Evolutionary conservation across 768 basidiomycete species (phyloP).

Genomic region (Peribolospora baueri): DNA sequence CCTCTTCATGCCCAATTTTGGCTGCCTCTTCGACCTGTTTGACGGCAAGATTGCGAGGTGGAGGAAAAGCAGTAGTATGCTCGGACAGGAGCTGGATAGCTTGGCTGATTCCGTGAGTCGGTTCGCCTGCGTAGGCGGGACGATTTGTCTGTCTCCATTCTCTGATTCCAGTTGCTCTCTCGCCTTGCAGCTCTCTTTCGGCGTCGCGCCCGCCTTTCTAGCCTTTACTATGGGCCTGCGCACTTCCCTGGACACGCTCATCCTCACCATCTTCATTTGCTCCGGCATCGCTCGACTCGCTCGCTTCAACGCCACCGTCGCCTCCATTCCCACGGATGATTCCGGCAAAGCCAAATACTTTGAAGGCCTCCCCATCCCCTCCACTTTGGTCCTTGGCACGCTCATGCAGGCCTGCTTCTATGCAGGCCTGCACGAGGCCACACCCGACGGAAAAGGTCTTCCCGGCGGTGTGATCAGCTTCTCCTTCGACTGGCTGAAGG

Average conservation of each 20-base stretch:
- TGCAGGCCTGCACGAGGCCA: not conserved
- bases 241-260: slow-evolving; percentile 69
- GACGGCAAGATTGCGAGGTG: slow-evolving; percentile 96
- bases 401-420: slow-evolving; percentile 42
- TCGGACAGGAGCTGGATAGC: slow-evolving; percentile 93
- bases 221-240: slow-evolving; percentile 76
- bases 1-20: not conserved
- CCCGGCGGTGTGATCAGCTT: slow-evolving; percentile 50
- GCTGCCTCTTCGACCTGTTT: slow-evolving; percentile 62
- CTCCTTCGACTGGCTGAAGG: slow-evolving; percentile 49
- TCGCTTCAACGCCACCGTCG: slow-evolving; percentile 95
- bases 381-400: slow-evolving; percentile 54
- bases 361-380: slow-evolving; percentile 91
- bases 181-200: slow-evolving; percentile 62
- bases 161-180: not conserved
- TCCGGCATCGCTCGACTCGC: slow-evolving; percentile 90
- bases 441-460: slow-evolving; percentile 44
- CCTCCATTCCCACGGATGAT: slow-evolving; percentile 63
- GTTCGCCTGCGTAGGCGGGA: not conserved
- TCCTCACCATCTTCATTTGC: slow-evolving; percentile 74
- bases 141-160: not conserved
- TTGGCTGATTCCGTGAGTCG: slow-evolving; percentile 67
- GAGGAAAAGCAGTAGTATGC: slow-evolving; percentile 81
- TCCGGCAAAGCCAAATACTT: slow-evolving; percentile 82
- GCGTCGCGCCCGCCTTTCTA: slow-evolving; percentile 82